Percentiles rank a stretch among this genome's conserved stretches.
Conservation (phyloP, 1,284 basidiomycete species). For the Tylopilus orsonianus region DNA sequence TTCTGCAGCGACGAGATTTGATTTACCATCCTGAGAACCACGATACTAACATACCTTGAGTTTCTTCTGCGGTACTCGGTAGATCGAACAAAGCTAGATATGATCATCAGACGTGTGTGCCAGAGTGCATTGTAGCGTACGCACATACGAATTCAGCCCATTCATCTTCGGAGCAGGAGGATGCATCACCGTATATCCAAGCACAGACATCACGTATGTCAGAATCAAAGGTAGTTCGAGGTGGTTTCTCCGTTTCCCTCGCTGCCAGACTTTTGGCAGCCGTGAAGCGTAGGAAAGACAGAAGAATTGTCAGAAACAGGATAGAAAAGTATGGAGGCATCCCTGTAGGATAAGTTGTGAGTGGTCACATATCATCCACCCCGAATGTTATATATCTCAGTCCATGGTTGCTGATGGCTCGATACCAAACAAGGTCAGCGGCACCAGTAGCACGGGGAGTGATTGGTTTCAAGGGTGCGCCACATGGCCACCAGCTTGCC, state of each 20-base stretch:
- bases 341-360: background rate
- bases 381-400: slow-evolving; percentile 4
- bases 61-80: background rate
- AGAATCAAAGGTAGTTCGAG: background rate
- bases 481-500: background rate
- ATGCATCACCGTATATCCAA: background rate
- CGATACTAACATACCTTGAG: slow-evolving; percentile 1
- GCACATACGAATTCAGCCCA: slow-evolving; percentile 9
- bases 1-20: background rate
- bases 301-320: background rate
- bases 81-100: background rate
- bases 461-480: background rate
- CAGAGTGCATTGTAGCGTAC: background rate
- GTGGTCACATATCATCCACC: background rate
- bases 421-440: background rate
- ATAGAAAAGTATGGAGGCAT: slow-evolving; percentile 6
- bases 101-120: background rate
- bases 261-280: background rate
- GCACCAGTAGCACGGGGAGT: background rate
- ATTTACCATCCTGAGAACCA: background rate
- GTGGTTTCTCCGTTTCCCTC: background rate
- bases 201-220: background rate
- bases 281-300: background rate
- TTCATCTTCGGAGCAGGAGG: background rate
- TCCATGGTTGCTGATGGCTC: background rate